A percentile compares a stretch with the other conserved stretches of the same genome.
Conservation (phyloP, 352 stramenopile genomes). For the Globisporangium paroecandrum region DNA sequence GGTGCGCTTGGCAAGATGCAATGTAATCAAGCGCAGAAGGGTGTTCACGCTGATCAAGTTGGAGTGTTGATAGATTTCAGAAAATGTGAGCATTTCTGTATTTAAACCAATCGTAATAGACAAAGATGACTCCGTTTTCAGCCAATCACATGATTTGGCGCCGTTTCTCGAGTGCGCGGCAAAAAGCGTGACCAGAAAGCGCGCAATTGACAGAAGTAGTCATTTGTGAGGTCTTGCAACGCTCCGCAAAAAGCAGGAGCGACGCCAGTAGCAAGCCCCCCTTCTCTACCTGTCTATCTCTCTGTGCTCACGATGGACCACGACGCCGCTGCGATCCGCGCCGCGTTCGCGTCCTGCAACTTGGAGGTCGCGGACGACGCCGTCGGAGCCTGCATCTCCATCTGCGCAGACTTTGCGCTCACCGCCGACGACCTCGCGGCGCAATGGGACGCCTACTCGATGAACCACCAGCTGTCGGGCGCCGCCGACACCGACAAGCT, state of each 20-base stretch:
- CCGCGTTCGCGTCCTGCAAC: slow-evolving; percentile 70
- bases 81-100: no score
- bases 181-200: not conserved
- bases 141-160: slow-evolving; percentile 38
- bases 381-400: slow-evolving; percentile 55
- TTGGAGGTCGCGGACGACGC: slow-evolving; percentile 72
- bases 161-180: slow-evolving; percentile 17
- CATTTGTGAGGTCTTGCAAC: not conserved
- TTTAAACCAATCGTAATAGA: slow-evolving; percentile 3
- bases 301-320: slow-evolving; percentile 33
- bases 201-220: not conserved
- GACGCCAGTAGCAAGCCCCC: not conserved
- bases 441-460: slow-evolving; percentile 84
- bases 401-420: slow-evolving; percentile 76
- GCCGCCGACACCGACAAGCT: slow-evolving; percentile 56
- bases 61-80: not conserved
- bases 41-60: no score
- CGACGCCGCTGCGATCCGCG: slow-evolving; percentile 55
- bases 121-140: not conserved
- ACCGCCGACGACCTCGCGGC: slow-evolving; percentile 73
- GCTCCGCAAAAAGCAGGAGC: not conserved
- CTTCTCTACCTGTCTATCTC: not conserved
- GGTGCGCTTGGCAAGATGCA: not conserved
- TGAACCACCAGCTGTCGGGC: slow-evolving; percentile 76
- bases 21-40: no score